Evolutionary conservation across 1,284 basidiomycete genomes (phyloP).

Genomic region (Fomitopsis pinicola): DNA sequence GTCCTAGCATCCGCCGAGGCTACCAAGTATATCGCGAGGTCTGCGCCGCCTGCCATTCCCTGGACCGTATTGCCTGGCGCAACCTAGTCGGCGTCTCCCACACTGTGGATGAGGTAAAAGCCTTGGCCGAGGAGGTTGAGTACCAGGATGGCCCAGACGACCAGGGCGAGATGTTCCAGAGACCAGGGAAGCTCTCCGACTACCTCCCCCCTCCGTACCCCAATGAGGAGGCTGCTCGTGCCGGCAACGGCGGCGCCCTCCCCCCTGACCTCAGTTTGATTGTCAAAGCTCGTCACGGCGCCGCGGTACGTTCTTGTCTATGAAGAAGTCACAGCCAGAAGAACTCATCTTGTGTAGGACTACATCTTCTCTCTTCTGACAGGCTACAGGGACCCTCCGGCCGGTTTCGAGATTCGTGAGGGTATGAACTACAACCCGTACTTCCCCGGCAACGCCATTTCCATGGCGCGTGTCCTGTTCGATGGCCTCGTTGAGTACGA

Average conservation of each 20-base stretch:
- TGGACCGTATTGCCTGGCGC: slow-evolving; percentile 99
- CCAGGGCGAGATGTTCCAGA: slow-evolving; percentile 96
- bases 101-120: slow-evolving; percentile 88
- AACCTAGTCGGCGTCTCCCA: slow-evolving; percentile 99
- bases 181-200: slow-evolving; percentile 96
- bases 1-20: slow-evolving; percentile 86
- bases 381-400: slow-evolving; percentile 95
- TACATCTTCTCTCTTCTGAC: slow-evolving; percentile 97
- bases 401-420: slow-evolving; percentile 94
- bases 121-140: slow-evolving; percentile 95
- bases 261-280: slow-evolving; percentile 98
- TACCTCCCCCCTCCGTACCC: slow-evolving; percentile 96
- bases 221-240: slow-evolving; percentile 97
- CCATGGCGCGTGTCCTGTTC: slow-evolving; percentile 96
- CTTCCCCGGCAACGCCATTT: slow-evolving; percentile 97
- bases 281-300: slow-evolving; percentile 97
- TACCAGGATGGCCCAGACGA: slow-evolving; percentile 96
- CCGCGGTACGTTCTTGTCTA: slow-evolving; percentile 59
- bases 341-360: slow-evolving; percentile 56
- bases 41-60: slow-evolving; percentile 97
- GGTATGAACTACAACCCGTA: slow-evolving; percentile 98
- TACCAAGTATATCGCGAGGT: slow-evolving; percentile 99
- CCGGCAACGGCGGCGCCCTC: slow-evolving; percentile 91
- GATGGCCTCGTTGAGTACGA: slow-evolving; percentile 95
- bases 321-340: neutral